Conservation (phyloP, 495 filamentous ascomycete species). For the Neurospora intermedia region DNA sequence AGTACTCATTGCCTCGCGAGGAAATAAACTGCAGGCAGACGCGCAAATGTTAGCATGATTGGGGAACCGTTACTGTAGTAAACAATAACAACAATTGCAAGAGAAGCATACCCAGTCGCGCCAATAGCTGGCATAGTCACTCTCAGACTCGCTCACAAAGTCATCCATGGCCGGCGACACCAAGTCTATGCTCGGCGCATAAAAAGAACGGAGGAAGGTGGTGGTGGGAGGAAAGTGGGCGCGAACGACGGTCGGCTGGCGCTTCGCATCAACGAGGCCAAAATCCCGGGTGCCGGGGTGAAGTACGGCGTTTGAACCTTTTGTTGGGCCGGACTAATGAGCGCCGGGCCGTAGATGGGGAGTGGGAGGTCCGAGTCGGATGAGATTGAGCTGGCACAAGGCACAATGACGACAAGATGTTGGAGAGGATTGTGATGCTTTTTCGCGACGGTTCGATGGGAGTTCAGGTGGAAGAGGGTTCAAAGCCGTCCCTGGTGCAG, state of each 20-base stretch:
- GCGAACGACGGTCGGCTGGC: neutral
- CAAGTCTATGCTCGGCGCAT: neutral
- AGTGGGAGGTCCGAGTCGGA: neutral
- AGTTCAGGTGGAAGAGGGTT: neutral
- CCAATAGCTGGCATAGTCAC: constrained; percentile 99
- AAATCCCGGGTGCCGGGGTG: neutral
- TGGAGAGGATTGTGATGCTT: neutral
- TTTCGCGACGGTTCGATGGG: neutral
- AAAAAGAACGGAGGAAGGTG: neutral
- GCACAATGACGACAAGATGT: neutral
- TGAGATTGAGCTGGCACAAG: neutral
- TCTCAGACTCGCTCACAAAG: constrained; percentile 94
- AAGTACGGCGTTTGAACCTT: neutral
- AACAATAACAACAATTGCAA: constrained; percentile 3
- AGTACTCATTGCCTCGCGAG: constrained; percentile 96
- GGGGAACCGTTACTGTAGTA: neutral
- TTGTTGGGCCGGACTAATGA: neutral
- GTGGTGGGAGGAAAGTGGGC: neutral
- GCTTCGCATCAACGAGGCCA: neutral
- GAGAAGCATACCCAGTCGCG: constrained; percentile 83
- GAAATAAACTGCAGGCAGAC: constrained; percentile 69
- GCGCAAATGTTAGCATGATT: neutral
- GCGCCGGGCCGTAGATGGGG: neutral
- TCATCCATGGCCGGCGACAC: constrained; percentile 60
- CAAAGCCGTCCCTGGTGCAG: neutral